Evolutionary conservation across 2,329 filamentous ascomycete genomes (phyloP), one percentile per base, ranked within the genome.

Genomic region (Chaetomium strumarium): DNA sequence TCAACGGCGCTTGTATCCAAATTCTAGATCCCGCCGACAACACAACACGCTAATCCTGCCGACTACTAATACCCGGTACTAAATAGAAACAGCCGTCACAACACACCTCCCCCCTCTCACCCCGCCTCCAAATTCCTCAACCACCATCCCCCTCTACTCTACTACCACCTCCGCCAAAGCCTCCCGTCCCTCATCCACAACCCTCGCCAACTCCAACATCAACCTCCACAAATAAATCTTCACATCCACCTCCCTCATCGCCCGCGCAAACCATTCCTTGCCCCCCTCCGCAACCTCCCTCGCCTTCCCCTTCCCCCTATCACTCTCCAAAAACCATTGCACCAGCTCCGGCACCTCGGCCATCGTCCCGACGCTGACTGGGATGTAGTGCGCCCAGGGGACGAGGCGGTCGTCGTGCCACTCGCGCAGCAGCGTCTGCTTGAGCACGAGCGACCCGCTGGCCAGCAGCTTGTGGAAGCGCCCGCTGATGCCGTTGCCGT

Each of bases 191-290:
- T 63, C 64, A 48, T 76, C 71, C 53, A 70, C 67, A 8, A 75
- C 41, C 45, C 74, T 67, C 17, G 68, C 70, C 46, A 75, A 73
- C 70, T 86, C 83, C 20, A 86, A 61, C 59, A 86, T 56, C 53
- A 86, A 62, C 46, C 84, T 70, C 59, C 84, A 85, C 29, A 80
- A 71, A 69, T 83, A 84, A 2, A 80, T 71, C 29, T 76, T 72
- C 60, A 83, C 74, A 62, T 87, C 82, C 36, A 78, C 74, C 41
- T 79, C 77, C 39, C 82, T 64, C 33, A 86, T 60, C 11, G 75
- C 76, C 58, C 70, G 74, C 0, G 59, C 62, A 43, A 75, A 75
- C 83, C 83, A 86, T 8, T 73, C 70, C 9, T 71, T 68, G 0
- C 83, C 81, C 8, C 67, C 63, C 46, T 76, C 70, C 1, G 80